Evolutionary conservation across 345 rosid species (phyloP).

Genomic region (Aegle marmelos): DNA sequence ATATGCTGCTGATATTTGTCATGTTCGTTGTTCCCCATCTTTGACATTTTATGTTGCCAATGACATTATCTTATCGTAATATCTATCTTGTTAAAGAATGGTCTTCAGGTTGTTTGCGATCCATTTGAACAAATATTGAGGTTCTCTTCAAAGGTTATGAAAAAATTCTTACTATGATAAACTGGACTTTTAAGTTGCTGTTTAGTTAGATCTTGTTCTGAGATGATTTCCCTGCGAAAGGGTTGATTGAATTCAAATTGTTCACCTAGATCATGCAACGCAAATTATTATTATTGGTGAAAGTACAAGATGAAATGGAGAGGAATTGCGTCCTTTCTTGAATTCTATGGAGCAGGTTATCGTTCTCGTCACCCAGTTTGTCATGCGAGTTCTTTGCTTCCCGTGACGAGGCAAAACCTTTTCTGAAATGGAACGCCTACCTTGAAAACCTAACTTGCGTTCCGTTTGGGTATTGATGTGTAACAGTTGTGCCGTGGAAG

Average conservation of each 20-base stretch:
- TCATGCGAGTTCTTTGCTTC: background rate
- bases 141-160: background rate
- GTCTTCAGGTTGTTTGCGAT: background rate
- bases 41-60: background rate
- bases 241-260: too few species aligned
- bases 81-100: background rate
- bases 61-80: background rate
- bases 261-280: too few species aligned
- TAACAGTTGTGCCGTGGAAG: too few species aligned
- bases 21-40: background rate
- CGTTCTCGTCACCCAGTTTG: background rate
- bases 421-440: conserved; percentile 27
- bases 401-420: conserved; percentile 11
- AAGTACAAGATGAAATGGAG: too few species aligned
- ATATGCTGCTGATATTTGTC: background rate
- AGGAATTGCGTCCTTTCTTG: too few species aligned
- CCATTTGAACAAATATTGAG: background rate
- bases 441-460: background rate
- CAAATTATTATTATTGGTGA: too few species aligned
- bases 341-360: too few species aligned
- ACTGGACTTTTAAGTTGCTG: too few species aligned
- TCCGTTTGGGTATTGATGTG: too few species aligned
- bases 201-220: too few species aligned
- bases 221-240: too few species aligned
- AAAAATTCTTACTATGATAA: too few species aligned